Evolutionary conservation across 78 protist species (phyloP), one percentile per base, ranked within the genome.

Genomic region (Diacronema lutheri): DNA sequence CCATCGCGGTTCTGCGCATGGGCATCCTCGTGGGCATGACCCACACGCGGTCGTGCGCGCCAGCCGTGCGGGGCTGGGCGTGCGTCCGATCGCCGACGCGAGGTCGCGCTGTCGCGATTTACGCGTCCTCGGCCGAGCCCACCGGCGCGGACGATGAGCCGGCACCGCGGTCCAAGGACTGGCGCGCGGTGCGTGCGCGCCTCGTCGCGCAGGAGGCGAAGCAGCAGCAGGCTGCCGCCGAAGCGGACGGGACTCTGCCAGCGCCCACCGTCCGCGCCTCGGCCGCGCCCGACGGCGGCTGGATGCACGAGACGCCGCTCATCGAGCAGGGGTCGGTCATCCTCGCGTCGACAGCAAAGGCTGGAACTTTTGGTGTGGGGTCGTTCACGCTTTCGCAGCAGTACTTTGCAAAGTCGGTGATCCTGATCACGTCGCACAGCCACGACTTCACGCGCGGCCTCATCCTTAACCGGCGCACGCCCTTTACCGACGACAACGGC

Each of bases 301-400:
- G 1, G 10, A 58, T 71, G 14, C 41, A 41, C 79, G 79, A 71
- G 57, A 13, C 58, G 35, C 79, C 79, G 25, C 79, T 71, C 26
- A 71, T 71, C 79, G 79, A 71, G 58, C 79, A 41, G 57, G 79
- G 79, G 0, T 71, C 79, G 37, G 58, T 71, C 31, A 71, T 71
- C 58, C 35, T 71, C 20, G 79, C 50, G 9, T 35, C 58, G 58
- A 71, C 79, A 58, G 31, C 1, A 14, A 57, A 71, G 57, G n/a
- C n/a, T n/a, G n/a, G n/a, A n/a, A n/a, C n/a, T n/a, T n/a, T n/a
- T n/a, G n/a, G n/a, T n/a, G 58, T 3, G 55, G 29, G 25, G 20
- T 57, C 58, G 31, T 71, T 71, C 35, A 58, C 58, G 35, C 79
- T 71, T 0, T 58, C 37, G 25, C 79, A 71, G 79, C 79, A 71